Percentiles rank a stretch among this genome's conserved stretches.
phyloP scores from a whole-genome alignment of 306 rosid species.

The Aeschynomene evenia region DNA sequence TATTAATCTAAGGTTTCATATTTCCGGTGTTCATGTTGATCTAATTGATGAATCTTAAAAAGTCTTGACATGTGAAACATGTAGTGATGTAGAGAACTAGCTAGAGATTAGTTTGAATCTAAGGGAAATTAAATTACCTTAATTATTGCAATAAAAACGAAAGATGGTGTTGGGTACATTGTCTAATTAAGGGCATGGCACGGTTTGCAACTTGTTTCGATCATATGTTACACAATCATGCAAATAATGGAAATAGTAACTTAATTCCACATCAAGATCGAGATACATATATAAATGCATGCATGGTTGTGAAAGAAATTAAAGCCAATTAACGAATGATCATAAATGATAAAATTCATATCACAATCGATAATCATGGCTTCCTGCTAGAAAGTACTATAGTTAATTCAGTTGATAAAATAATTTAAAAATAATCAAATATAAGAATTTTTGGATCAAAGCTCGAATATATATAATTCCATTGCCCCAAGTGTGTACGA shows the following conservation, averaged over 20 bases:
- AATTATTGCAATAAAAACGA: neutral
- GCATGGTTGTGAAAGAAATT: neutral
- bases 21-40: too few relatives aligned
- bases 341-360: conserved; percentile 1
- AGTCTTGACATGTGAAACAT: neutral
- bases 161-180: neutral
- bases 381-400: too few relatives aligned
- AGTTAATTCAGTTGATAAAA: neutral
- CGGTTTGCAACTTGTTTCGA: conserved; percentile 14
- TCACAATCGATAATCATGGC: neutral
- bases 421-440: neutral
- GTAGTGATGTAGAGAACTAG: too few relatives aligned
- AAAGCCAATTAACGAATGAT: conserved; percentile 1
- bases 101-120: neutral
- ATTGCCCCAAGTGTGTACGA: too few relatives aligned
- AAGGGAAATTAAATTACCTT: neutral
- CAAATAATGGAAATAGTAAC: conserved; percentile 4
- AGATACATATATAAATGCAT: too few relatives aligned
- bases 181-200: conserved; percentile 1
- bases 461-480: neutral
- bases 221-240: neutral
- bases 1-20: too few relatives aligned
- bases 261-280: neutral
- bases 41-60: too few relatives aligned
- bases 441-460: neutral